These are phyloP conservation scores for Penicillium ucsense DNA, from an alignment of 495 filamentous ascomycete genomes.

Conservation along the genomic window DNA sequence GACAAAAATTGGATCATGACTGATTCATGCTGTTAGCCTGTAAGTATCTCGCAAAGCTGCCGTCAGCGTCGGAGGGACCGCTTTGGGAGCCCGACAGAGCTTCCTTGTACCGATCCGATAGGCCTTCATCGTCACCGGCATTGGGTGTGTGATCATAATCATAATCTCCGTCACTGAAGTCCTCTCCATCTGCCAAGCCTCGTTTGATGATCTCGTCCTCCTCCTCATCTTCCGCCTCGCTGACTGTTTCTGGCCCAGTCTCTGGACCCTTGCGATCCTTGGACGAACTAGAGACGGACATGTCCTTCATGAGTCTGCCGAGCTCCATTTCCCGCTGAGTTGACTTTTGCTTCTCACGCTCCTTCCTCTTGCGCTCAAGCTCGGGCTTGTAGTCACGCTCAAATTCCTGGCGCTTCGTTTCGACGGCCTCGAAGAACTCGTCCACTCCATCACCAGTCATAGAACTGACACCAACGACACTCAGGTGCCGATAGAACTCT, in stretches of 20 bases:
- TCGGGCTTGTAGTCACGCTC: conserved; percentile 86
- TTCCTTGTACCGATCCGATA: conserved; percentile 36
- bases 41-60: conserved; percentile 42
- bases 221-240: conserved; percentile 41
- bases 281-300: conserved; percentile 58
- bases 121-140: conserved; percentile 29
- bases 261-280: conserved; percentile 15
- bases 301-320: conserved; percentile 87
- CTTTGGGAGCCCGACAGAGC: conserved; percentile 26
- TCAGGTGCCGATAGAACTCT: conserved; percentile 92
- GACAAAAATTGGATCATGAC: conserved; percentile 1
- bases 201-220: conserved; percentile 25
- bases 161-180: conserved; percentile 28
- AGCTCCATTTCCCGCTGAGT: conserved; percentile 68
- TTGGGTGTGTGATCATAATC: conserved; percentile 26
- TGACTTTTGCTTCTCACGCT: conserved; percentile 63
- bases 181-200: conserved; percentile 22
- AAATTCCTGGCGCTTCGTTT: conserved; percentile 82
- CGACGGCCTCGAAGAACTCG: conserved; percentile 84
- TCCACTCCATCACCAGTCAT: conserved; percentile 88
- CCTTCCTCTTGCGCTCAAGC: conserved; percentile 65
- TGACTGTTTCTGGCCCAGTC: conserved; percentile 37
- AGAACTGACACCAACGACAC: conserved; percentile 83
- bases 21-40: conserved; percentile 28
- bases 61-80: conserved; percentile 28